Percentiles rank a stretch among this genome's conserved stretches.
These are phyloP conservation scores for Lactarius tabidus DNA, from an alignment of 768 basidiomycete genomes.

Conservation along the genomic window DNA sequence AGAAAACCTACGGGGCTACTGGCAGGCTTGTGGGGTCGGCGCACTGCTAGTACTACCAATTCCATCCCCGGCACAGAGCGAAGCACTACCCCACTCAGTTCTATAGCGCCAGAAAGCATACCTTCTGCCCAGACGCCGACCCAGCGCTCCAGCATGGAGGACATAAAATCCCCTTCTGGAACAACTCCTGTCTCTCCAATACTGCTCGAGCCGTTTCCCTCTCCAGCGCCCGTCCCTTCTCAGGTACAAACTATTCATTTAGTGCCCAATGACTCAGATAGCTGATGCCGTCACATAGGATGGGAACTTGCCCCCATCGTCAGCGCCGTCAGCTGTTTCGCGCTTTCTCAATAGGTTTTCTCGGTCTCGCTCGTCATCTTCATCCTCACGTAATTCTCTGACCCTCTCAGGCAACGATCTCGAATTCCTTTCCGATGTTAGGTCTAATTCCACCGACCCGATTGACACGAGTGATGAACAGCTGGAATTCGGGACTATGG, in stretches of 20 bases:
- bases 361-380: slow-evolving; percentile 43
- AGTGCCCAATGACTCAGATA: slow-evolving; percentile 9
- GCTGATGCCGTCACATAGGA: slow-evolving; percentile 27
- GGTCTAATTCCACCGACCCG: slow-evolving; percentile 46
- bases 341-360: slow-evolving; percentile 78
- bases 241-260: slow-evolving; percentile 24
- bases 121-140: not conserved
- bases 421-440: slow-evolving; percentile 70
- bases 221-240: not conserved
- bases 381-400: slow-evolving; percentile 47
- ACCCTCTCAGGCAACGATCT: slow-evolving; percentile 78
- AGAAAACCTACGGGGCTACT: slow-evolving; percentile 56
- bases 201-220: not conserved
- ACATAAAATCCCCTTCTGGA: slow-evolving; percentile 1
- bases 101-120: slow-evolving; percentile 4
- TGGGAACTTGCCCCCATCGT: slow-evolving; percentile 20
- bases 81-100: not conserved
- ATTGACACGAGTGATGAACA: slow-evolving; percentile 35
- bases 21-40: slow-evolving; percentile 62
- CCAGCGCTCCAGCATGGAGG: slow-evolving; percentile 10
- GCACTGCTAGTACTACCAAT: slow-evolving; percentile 19
- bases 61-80: not conserved
- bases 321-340: slow-evolving; percentile 64
- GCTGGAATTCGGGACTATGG: slow-evolving; percentile 39
- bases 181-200: slow-evolving; percentile 4